Conservation (phyloP, 768 basidiomycete genomes). For the Tephrocybe sp. region DNA sequence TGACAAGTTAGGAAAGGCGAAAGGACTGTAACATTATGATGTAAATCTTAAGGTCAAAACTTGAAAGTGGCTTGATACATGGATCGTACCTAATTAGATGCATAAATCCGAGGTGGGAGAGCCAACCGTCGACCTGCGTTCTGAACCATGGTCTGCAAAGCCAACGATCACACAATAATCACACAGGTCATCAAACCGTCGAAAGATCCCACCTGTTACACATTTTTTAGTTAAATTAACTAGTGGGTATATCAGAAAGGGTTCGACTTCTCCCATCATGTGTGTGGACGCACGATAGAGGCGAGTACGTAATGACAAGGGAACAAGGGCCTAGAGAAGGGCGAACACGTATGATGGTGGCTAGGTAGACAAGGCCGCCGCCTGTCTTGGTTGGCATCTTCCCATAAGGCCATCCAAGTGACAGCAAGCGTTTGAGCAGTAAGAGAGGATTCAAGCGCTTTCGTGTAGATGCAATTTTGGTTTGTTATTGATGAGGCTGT, state of each 20-base stretch:
- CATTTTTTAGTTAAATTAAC: neutral
- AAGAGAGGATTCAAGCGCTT: neutral
- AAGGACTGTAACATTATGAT: constrained; percentile 12
- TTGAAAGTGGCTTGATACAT: neutral
- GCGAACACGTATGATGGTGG: neutral
- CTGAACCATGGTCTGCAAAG: no score
- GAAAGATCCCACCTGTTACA: no score
- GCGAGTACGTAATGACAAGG: neutral
- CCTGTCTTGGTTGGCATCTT: neutral
- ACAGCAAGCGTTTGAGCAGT: neutral
- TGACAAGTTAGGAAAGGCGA: constrained; percentile 12
- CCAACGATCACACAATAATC: no score
- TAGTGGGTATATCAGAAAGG: no score
- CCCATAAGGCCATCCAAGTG: neutral
- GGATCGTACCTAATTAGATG: no score
- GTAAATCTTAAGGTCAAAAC: constrained; percentile 3
- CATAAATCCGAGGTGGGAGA: no score
- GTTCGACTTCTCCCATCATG: neutral
- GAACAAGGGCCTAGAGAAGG: neutral
- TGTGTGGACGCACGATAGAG: neutral
- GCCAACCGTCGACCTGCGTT: no score
- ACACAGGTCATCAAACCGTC: no score
- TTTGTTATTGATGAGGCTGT: constrained; percentile 22
- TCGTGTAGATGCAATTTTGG: constrained; percentile 15
- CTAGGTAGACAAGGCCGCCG: neutral